A percentile compares a stretch with the other conserved stretches of the same genome.
Evolutionary conservation across 139 green algal genomes (phyloP).

Genomic region (Zygnema circumcarinatum): DNA sequence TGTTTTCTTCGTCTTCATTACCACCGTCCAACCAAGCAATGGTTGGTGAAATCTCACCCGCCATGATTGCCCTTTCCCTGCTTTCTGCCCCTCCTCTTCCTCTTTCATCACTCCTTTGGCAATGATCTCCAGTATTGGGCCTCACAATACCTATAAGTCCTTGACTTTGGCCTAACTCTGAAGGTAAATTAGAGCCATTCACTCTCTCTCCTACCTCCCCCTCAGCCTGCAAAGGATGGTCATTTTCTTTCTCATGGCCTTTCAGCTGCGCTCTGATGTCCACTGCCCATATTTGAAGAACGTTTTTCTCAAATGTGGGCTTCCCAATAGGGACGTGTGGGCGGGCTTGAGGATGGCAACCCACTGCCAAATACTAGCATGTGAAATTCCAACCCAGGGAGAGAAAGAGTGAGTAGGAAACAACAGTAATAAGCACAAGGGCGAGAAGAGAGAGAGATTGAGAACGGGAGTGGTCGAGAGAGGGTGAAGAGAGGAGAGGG

Average conservation of each 20-base stretch:
- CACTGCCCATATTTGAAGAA: neutral
- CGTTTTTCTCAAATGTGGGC: neutral
- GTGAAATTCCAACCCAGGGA: neutral
- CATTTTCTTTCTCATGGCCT: neutral
- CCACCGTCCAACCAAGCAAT: no score
- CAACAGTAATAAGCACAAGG: neutral
- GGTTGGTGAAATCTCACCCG: no score
- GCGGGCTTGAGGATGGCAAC: neutral
- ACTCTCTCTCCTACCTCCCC: neutral
- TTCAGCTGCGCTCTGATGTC: neutral
- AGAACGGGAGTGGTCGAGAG: neutral
- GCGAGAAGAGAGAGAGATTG: neutral
- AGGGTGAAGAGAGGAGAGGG: neutral
- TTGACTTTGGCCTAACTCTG: no score
- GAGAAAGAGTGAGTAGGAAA: neutral
- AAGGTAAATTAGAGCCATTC: no score
- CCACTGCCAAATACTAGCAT: neutral
- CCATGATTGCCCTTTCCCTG: no score
- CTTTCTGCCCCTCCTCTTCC: no score
- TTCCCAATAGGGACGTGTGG: neutral
- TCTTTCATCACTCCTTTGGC: no score
- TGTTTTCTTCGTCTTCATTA: no score
- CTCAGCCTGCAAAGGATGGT: neutral
- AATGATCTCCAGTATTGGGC: no score
- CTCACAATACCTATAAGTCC: no score